These are phyloP conservation scores for Cyclotella baltica DNA, from an alignment of 108 stramenopile genomes.

Conservation along the genomic window DNA sequence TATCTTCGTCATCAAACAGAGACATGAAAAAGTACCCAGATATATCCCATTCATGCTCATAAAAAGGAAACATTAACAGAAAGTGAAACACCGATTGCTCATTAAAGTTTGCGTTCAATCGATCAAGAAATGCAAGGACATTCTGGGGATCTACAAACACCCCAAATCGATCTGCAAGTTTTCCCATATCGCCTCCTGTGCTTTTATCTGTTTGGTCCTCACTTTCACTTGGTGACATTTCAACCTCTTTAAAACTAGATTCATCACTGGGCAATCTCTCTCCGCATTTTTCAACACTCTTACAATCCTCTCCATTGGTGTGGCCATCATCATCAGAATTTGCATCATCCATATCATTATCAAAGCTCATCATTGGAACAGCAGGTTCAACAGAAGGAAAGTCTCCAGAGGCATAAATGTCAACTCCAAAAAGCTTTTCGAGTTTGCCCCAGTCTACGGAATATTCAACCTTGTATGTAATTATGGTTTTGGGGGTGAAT, in stretches of 20 bases:
- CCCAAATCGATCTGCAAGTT: conserved; percentile 60
- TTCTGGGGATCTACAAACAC: conserved; percentile 79
- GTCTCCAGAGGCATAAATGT: conserved; percentile 60
- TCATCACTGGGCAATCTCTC: not conserved
- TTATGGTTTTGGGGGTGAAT: conserved; percentile 46
- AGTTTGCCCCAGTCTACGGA: conserved; percentile 63
- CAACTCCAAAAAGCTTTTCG: conserved; percentile 58
- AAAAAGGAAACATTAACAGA: conserved; percentile 87
- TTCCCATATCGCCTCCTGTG: not conserved
- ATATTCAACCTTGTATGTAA: conserved; percentile 73
- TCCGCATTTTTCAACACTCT: not conserved
- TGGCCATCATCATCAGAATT: not conserved
- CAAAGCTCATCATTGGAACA: conserved; percentile 57
- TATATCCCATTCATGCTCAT: conserved; percentile 87
- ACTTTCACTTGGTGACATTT: conserved; percentile 23
- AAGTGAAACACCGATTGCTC: conserved; percentile 70
- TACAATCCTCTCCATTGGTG: not conserved
- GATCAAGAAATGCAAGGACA: conserved; percentile 54
- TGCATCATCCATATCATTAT: conserved; percentile 4
- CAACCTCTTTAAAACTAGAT: conserved; percentile 15
- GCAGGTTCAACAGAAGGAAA: conserved; percentile 61
- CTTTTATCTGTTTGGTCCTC: not conserved
- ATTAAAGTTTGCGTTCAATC: conserved; percentile 46
- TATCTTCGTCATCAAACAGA: conserved; percentile 66
- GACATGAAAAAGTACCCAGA: conserved; percentile 69